Evolutionary conservation across 306 rosid species (phyloP), one percentile per base, ranked within the genome.

Genomic region (Lathyrus aphaca): DNA sequence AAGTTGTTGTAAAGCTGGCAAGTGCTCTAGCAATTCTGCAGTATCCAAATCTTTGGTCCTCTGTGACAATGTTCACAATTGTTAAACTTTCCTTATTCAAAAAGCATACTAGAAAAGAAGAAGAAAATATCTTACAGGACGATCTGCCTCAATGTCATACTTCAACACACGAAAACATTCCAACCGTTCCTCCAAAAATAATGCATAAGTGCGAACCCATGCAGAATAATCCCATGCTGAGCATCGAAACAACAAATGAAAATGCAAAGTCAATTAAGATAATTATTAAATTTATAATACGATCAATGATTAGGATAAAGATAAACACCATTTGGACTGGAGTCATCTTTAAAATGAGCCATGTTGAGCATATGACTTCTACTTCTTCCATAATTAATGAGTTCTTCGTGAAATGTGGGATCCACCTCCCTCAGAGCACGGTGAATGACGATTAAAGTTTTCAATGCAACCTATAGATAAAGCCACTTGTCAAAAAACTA

Each of bases 381-480:
- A 79, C 95, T 89, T 89, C 93, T 91, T 42, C 96, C 97, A 89
- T 91, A 95, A 72, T 95, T 91, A 43, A 91, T 87, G 67, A 95
- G 92, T 76, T 95, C 99, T 81, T 95, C 99, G 19, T 87, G 96
- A 83, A 95, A 95, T 48, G 99, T 91, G 18, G 97, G 97, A 74
- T 95, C 99, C 77, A 95, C 97, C 80, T 95, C 99, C 87, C 97
- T 88, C 71, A 95, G 48, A 84, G 99, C 99, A 67, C 99, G 99
- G 75, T 95, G 99, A 77, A 95, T 95, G 66, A 95, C 96, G 48
- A 91, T 70, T 49, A 95, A 84, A 66, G 99, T 91, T 82, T 95
- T 95, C 81, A 89, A 62, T 27, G 99, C 99, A 79, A 95, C 99
- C 99, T 95, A 68, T 55, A 57, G 49, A 51, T 55, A 64, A 60